These are phyloP conservation scores for Eutrema heterophyllum DNA, from an alignment of 345 rosid genomes.

Conservation along the genomic window DNA sequence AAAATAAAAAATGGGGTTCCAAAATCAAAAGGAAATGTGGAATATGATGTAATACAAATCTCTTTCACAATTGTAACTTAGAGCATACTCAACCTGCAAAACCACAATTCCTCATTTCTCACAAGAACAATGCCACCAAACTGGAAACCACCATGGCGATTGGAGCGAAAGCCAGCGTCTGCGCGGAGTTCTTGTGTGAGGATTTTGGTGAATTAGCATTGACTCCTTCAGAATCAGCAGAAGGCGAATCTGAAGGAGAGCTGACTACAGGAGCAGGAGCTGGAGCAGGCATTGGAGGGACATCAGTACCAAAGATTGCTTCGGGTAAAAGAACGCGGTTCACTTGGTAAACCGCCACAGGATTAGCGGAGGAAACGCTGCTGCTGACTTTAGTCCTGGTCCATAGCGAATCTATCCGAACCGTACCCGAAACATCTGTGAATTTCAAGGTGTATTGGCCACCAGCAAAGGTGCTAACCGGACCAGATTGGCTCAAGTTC, in stretches of 20 bases:
- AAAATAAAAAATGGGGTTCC: conserved; percentile 24
- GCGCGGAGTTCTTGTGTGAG: conserved; percentile 42
- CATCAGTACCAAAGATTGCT: conserved; percentile 84
- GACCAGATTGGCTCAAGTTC: conserved; percentile 62
- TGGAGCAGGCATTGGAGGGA: conserved; percentile 85
- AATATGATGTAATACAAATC: conserved; percentile 21
- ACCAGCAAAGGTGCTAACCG: conserved; percentile 69
- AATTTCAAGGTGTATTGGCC: conserved; percentile 59
- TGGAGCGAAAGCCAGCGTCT: conserved; percentile 33
- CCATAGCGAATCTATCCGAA: conserved; percentile 70
- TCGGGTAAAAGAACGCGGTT: conserved; percentile 74
- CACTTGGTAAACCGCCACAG: conserved; percentile 81
- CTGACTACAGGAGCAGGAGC: conserved; percentile 70
- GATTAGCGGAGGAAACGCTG: conserved; percentile 70
- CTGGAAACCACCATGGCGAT: conserved; percentile 41
- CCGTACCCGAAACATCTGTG: conserved; percentile 62
- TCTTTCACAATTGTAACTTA: conserved; percentile 20
- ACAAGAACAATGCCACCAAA: conserved; percentile 47
- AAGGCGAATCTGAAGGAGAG: conserved; percentile 67
- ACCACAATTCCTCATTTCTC: conserved; percentile 13
- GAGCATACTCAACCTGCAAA: conserved; percentile 27
- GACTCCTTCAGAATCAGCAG: conserved; percentile 29
- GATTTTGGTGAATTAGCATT: conserved; percentile 35
- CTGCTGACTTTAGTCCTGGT: conserved; percentile 68
- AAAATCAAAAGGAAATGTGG: conserved; percentile 16